Base-by-base conservation (phyloP, 1,139 yeast genomes). In the Protomyces macrosporus region DNA sequence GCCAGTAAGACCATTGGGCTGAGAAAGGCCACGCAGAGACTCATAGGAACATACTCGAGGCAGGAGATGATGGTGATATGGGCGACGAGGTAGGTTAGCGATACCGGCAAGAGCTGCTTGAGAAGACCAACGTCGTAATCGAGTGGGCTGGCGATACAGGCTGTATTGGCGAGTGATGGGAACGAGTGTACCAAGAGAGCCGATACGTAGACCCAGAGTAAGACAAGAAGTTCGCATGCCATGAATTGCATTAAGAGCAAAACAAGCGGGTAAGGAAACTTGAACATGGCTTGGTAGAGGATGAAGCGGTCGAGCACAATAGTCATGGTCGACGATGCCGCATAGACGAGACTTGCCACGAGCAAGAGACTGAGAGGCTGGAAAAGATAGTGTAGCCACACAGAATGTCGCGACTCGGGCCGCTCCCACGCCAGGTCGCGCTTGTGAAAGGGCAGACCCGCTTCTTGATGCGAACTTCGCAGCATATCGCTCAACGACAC, bases 241-340 rank as follows among this genome's bases (percentile, higher is more conserved):
- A 58, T 12, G 45, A 52, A 30, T n/a, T 58, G 62, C 5, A 12
- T 40, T 12, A 51, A 40, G 5, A 52, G 30, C 33, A 45, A 32
- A 14, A 39, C 53, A 14, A 58, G 62, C 12, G 62, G 62, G 45
- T 40, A 58, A 9, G 62, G 62, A 34, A 58, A 58, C 36, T 58
- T 58, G 56, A 51, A 58, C 32, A 55, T 58, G 23, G 62, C 62
- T 16, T 58, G 62, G 39, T 58, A 58, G 35, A 58, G 48, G 39
- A 40, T 58, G 62, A 52, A 58, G n/a, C 62, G 62, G 40, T 52
- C 56, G 32, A 58, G 52, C 6, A 51, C 53, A 10, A 35, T 34
- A 36, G 37, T 36, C 35, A 50, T 50, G 7, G 62, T 52, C 30
- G 62, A 52, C 1, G 56, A 52, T 6, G 45, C 39, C 33, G 45